Evolutionary conservation across 768 basidiomycete species (phyloP), one percentile per base, ranked within the genome.

Genomic region (Termitomyces eurrhizus): DNA sequence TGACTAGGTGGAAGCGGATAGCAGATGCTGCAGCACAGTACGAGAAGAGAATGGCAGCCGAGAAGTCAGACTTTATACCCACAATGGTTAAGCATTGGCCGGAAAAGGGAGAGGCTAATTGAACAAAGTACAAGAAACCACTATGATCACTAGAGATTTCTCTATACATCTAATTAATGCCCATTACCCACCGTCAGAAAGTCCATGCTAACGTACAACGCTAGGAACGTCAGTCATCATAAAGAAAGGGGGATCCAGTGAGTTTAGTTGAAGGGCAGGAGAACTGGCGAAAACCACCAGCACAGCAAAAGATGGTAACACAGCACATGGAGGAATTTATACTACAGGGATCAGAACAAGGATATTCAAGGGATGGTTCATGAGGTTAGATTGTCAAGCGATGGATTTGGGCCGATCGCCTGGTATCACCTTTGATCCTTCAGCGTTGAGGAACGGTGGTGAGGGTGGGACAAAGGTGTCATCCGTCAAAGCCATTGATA

Each of bases 401-500:
- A 77, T 65, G 51, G 79, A 81, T 67, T 75, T 79, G 14, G 80
- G 80, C 62, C 80, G 73, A 58, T 78, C 78, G 32, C 75, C 73
- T 26, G 74, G 68, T 50, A 61, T 59, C 14, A 68, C 39, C 55
- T 62, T 67, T 48, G 67, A 64, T 14, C 71, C 77, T 52, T 79
- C 77, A 52, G 75, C 72, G 57, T 72, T 72, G 59, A 80, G 75
- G 73, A 87, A 88, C 44, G 80, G 78, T 18, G 87, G 85, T 0
- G 81, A 78, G 16, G 87, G 86, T 33, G 86, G 86, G 21, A 75
- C 79, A 62, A 81, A 82, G 2, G 84, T 85, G 64, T 82, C 81
- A 52, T 83, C 82, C n/a, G 80, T 81, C 56, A 82, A 64, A 16
- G 82, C 82, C 81, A 86, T 84, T 26, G 89, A 90, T 56, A 92